These are phyloP conservation scores for Cyclotella cryptica DNA, from an alignment of 108 stramenopile genomes.

Conservation along the genomic window DNA sequence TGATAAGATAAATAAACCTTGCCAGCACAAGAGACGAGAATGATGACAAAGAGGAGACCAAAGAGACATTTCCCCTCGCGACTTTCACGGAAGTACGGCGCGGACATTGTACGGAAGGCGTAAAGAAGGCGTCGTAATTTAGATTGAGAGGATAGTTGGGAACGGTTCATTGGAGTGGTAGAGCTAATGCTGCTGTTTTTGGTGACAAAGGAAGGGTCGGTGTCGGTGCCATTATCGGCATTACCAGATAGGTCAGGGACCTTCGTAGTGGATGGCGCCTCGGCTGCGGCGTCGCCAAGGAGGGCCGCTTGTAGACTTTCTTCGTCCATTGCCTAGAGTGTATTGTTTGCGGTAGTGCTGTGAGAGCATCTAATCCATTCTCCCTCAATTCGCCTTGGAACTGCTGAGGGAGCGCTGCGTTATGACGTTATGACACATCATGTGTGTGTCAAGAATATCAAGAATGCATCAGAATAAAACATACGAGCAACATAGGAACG, in stretches of 20 bases:
- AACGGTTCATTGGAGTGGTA: neutral
- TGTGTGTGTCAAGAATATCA: no score
- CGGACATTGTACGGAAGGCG: constrained; percentile 53
- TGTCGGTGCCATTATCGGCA: neutral
- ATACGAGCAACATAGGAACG: no score
- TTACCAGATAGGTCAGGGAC: neutral
- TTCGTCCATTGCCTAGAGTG: constrained; percentile 11
- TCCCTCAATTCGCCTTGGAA: no score
- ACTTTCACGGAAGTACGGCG: constrained; percentile 64
- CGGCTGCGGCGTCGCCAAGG: neutral
- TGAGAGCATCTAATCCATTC: no score
- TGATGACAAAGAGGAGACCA: constrained; percentile 56
- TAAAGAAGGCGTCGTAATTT: constrained; percentile 45
- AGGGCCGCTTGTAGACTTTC: constrained; percentile 12
- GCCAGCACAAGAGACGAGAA: constrained; percentile 73
- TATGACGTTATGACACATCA: no score
- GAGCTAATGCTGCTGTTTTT: neutral
- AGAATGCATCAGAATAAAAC: no score
- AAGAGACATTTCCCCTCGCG: constrained; percentile 53
- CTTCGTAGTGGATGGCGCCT: neutral
- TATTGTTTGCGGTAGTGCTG: no score
- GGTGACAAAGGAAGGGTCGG: neutral
- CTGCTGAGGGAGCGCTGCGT: no score
- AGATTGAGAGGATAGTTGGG: constrained; percentile 1
- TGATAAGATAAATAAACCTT: constrained; percentile 80